phyloP scores from a whole-genome alignment of 179 eudicot genomes.

The Silene noctiflora region DNA sequence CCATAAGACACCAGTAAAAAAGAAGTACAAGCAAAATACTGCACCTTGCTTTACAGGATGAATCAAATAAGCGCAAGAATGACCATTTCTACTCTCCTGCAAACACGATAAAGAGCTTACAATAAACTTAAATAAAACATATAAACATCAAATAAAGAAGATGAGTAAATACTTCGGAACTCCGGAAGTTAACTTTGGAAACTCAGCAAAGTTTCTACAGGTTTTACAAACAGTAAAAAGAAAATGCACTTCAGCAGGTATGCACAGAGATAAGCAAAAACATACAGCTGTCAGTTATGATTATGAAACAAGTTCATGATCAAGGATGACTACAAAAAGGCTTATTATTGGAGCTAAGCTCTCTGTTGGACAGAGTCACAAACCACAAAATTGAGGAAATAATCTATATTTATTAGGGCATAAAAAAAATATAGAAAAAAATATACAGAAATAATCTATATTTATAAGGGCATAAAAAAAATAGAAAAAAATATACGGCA shows the following conservation, averaged over 20 bases:
- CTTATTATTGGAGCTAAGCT: not conserved
- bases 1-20: not conserved
- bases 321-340: not conserved
- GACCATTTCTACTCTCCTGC: constrained; percentile 46
- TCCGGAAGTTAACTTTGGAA: not conserved
- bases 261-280: not conserved
- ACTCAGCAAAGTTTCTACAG: constrained; percentile 1
- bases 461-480: too few species aligned
- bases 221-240: not conserved
- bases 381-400: too few species aligned
- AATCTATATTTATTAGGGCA: too few species aligned
- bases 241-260: not conserved
- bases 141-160: constrained; percentile 2
- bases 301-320: not conserved
- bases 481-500: too few species aligned
- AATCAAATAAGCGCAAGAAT: constrained; percentile 48
- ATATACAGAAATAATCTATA: too few species aligned
- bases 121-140: not conserved
- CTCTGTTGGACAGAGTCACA: not conserved
- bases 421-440: too few species aligned
- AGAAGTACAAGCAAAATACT: constrained; percentile 14
- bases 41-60: constrained; percentile 49
- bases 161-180: not conserved
- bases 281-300: not conserved
- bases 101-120: constrained; percentile 11